A percentile compares a stretch with the other conserved stretches of the same genome.
Conservation (phyloP, 106 monocot genomes). For the Dactylorhiza incarnata region DNA sequence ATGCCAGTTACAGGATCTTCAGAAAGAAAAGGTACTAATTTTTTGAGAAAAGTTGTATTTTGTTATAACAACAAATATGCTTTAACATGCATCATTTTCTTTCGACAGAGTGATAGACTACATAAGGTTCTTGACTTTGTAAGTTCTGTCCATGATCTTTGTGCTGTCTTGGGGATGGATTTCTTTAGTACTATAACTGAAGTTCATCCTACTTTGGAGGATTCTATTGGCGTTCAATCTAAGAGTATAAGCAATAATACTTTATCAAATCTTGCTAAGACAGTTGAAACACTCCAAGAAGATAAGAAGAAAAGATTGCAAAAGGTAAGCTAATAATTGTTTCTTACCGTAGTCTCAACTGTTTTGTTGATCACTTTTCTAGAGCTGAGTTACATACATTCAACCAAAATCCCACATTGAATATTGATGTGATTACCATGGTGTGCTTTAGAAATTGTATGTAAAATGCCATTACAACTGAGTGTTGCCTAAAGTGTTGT, state of each 20-base stretch:
- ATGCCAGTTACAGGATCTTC: constrained; percentile 76
- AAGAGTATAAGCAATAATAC: constrained; percentile 95
- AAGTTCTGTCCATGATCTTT: constrained; percentile 79
- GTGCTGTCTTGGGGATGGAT: constrained; percentile 91
- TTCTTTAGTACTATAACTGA: constrained; percentile 84
- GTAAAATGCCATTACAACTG: too few relatives aligned
- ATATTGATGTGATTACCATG: too few relatives aligned
- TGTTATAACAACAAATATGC: constrained; percentile 1
- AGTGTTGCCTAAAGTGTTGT: too few relatives aligned
- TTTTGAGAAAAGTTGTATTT: neutral
- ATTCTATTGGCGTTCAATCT: constrained; percentile 65
- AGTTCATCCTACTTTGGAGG: constrained; percentile 81
- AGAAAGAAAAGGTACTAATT: constrained; percentile 82
- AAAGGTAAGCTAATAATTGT: constrained; percentile 38
- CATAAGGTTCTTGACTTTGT: constrained; percentile 80
- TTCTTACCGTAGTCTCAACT: neutral
- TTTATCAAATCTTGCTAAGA: constrained; percentile 64
- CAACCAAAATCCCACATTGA: neutral
- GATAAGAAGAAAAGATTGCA: constrained; percentile 72
- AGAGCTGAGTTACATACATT: neutral
- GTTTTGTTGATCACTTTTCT: neutral
- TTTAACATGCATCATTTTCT: constrained; percentile 10
- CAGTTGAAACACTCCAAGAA: constrained; percentile 59
- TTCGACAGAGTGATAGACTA: constrained; percentile 74
- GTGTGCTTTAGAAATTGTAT: too few relatives aligned